Base-by-base conservation (phyloP, 441 rosid genomes). In the Jatropha multifida region DNA sequence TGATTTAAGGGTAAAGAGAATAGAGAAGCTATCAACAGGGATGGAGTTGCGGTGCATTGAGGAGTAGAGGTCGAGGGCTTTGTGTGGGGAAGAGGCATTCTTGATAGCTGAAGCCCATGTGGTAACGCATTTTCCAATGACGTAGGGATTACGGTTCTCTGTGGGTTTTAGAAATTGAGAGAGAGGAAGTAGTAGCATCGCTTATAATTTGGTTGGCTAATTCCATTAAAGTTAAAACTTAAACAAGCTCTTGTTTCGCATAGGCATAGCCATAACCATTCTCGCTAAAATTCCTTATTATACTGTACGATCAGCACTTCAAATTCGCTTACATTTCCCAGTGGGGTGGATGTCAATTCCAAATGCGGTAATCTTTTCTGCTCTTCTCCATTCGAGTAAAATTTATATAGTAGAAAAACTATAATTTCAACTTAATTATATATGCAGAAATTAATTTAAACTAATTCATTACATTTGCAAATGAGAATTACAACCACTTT, bases 1-100 rank as follows among this genome's bases (percentile, higher is more conserved):
- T 12, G 86, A 81, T 74, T 82, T 85, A 70, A 88, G 76, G 42
- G 86, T 80, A 56, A 71, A 85, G 72, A 85, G 84, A 6, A 88
- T 17, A 20, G 86, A 88, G 81, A 85, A 88, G 73, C 74, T 77
- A 32, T 85, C 83, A 4, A 77, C 73, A 71, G 88, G 88, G 65
- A 83, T 7, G 55, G 83, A 77, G 18, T 27, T 73, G 60, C 88
- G 83, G 64, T 85, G 90, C 90, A 83, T 85, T 71, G 71, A 81
- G 17, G 76, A 58, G 77, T 62, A 82, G 40, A 88, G 69, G 0
- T 38, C 9, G 67, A 86, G 55, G 65, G 86, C 85, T 18, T 77
- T 51, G 76, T 46, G 46, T 48, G 88, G 84, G 62, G 79, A 76
- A 17, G 82, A 60, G 54, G 86, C 84, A 7, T 81, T 72, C 76